phyloP scores from a whole-genome alignment of 129 eudicot genomes.

The Rutidosis leptorrhynchoides region DNA sequence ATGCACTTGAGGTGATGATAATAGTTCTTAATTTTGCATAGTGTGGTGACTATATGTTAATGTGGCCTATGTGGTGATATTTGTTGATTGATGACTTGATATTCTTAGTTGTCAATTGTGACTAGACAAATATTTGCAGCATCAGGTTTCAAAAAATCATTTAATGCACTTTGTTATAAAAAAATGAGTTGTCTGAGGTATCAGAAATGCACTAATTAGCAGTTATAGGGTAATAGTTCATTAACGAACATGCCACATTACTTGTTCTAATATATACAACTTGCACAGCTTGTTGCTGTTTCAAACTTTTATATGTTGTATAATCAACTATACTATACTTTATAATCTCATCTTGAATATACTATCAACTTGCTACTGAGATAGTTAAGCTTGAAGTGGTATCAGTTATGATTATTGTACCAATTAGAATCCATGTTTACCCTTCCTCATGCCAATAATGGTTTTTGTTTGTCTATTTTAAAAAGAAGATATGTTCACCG shows the following conservation, averaged over 20 bases:
- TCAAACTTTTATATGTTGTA: neutral
- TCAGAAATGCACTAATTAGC: neutral
- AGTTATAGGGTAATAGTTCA: neutral
- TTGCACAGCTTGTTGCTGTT: neutral
- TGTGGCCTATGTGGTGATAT: neutral
- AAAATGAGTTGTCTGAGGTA: neutral
- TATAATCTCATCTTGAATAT: neutral
- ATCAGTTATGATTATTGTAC: constrained; percentile 6
- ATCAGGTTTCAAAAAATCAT: neutral
- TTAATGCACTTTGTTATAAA: neutral
- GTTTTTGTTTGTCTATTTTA: constrained; percentile 23
- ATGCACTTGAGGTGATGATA: neutral
- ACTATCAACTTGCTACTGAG: constrained; percentile 4
- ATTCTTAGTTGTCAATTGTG: neutral
- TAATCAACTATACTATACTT: neutral
- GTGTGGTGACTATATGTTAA: neutral
- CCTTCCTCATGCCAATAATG: constrained; percentile 6
- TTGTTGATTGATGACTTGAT: neutral
- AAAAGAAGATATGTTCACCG: constrained; percentile 79
- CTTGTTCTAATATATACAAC: neutral
- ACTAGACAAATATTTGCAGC: neutral
- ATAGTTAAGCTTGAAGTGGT: constrained; percentile 3
- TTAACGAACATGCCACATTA: neutral
- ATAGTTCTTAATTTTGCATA: constrained; percentile 14
- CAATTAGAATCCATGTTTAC: constrained; percentile 10